phyloP scores from a whole-genome alignment of 2,329 filamentous ascomycete genomes.

The Neocucurbitaria cava region DNA sequence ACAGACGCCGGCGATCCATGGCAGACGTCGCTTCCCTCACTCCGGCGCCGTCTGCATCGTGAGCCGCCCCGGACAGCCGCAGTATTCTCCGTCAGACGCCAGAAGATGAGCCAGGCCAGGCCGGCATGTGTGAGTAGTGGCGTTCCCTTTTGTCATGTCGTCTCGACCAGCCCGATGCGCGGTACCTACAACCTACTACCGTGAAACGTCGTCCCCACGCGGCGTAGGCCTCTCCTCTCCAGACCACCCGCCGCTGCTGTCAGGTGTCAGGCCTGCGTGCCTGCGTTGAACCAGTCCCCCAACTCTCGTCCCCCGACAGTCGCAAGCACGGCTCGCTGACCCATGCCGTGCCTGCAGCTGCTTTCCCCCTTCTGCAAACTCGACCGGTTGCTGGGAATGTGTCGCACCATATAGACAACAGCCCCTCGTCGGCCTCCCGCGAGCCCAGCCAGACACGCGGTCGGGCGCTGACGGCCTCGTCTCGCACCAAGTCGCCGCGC shows the following conservation, averaged over 20 bases:
- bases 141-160: constrained; percentile 8
- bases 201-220: constrained; percentile 25
- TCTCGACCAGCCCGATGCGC: constrained; percentile 23
- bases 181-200: no score
- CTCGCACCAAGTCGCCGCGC: constrained; percentile 53
- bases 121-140: constrained; percentile 48
- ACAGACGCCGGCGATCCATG: constrained; percentile 9
- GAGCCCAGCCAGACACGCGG: constrained; percentile 56
- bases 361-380: constrained; percentile 49
- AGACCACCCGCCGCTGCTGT: constrained; percentile 16
- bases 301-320: constrained; percentile 16
- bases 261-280: constrained; percentile 25
- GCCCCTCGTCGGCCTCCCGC: constrained; percentile 43
- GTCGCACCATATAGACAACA: constrained; percentile 47
- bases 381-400: constrained; percentile 46
- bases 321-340: constrained; percentile 38
- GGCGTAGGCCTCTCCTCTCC: constrained; percentile 21
- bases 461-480: constrained; percentile 53
- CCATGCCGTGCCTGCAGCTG: constrained; percentile 42
- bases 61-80: constrained; percentile 23
- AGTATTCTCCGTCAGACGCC: constrained; percentile 23
- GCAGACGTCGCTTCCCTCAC: constrained; percentile 10
- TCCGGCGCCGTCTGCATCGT: constrained; percentile 12
- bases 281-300: constrained; percentile 30
- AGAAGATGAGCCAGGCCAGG: constrained; percentile 43